Evolutionary conservation across 2,329 filamentous ascomycete genomes (phyloP), one percentile per base, ranked within the genome.

Genomic region (Lachnellula hyalina): DNA sequence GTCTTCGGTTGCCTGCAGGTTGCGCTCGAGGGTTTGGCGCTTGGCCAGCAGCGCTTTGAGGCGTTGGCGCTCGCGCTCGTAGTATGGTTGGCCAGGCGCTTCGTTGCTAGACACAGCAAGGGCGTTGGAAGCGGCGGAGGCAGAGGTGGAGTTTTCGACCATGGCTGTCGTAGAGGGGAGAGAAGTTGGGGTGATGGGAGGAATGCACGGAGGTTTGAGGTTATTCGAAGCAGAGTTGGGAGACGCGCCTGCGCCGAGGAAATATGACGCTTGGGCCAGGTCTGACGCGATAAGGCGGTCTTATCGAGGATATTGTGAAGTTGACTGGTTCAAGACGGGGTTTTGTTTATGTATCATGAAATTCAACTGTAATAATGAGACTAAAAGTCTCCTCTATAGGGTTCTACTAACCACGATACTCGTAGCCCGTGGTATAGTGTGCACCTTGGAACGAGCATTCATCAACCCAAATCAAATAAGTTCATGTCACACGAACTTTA

Each of bases 41-140:
- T 83, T 85, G 50, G 83, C 75, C 8, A 91, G 72, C 2, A 86
- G 83, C 53, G 85, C 81, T 59, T 85, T 80, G 3, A 90, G 75
- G 54, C 87, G 84, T 55, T 80, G 77, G 56, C 86, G 80, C 47
- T 88, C 77, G 66, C 86, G 85, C 69, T 90, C 87, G 71, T 90
- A 90, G 72, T 87, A 90, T 17, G 85, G 84, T 50, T 74, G 68
- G 55, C 78, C 74, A 17, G 76, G 74, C 42, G 75, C 73, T 61
- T 82, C 77, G 28, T 72, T 67, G 17, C 64, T 64, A 4, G 69
- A 60, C 36, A 61, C 54, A 46, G 69, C 67, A 9, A 12, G 15
- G 5, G 48, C 23, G 21, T 49, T 7, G 15, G 41, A n/a, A 32
- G 63, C 49, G 45, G 69, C 67, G 46, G 68, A 67, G 21, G 69